Percentiles rank a stretch among this genome's conserved stretches.
Evolutionary conservation across 306 rosid genomes (phyloP).

Genomic region (Nissolia schottii): DNA sequence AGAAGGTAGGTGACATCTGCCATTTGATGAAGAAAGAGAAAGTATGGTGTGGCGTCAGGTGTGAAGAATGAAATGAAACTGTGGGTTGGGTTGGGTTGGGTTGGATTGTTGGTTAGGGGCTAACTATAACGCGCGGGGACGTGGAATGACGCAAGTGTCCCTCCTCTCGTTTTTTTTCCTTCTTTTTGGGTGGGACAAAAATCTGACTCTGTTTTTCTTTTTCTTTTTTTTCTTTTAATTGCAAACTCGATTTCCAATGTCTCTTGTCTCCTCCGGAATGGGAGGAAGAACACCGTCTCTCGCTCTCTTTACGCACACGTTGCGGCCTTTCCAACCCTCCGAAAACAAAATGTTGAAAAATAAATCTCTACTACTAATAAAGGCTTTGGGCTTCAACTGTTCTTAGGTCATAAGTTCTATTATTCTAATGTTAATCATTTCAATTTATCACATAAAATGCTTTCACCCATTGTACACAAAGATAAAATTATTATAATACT

Average conservation of each 20-base stretch:
- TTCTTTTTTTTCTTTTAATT: background rate
- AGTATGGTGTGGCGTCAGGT: background rate
- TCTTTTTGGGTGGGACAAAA: background rate
- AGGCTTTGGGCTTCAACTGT: no score
- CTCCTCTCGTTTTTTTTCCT: background rate
- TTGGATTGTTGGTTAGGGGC: background rate
- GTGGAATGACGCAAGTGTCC: constrained; percentile 16
- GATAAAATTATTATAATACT: no score
- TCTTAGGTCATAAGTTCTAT: no score
- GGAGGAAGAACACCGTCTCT: constrained; percentile 19
- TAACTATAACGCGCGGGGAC: background rate
- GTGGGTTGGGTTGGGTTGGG: background rate
- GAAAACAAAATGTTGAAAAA: no score
- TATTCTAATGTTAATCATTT: no score
- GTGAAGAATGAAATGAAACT: background rate
- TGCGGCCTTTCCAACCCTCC: background rate
- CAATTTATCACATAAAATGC: no score
- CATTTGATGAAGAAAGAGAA: constrained; percentile 15
- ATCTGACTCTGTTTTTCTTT: no score
- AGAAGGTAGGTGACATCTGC: constrained; percentile 44
- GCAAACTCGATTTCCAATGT: background rate
- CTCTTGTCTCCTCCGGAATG: background rate
- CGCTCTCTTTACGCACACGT: constrained; percentile 14
- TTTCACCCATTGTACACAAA: no score
- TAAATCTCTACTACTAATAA: no score